Conservation (phyloP, 2,329 filamentous ascomycete genomes). For the Rutstroemia sp. region DNA sequence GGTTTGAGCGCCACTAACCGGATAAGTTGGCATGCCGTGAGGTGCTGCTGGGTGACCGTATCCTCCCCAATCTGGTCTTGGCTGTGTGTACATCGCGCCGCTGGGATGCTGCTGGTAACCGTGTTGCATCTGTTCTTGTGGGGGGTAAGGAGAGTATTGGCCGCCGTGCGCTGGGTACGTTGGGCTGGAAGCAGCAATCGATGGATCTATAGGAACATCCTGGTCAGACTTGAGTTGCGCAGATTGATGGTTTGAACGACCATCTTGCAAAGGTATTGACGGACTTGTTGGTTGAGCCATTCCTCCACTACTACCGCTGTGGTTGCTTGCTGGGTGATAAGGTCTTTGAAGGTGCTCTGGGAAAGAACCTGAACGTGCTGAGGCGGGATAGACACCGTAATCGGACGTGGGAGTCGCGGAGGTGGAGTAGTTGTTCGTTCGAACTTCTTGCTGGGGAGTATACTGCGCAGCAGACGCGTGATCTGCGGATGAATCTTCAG, state of each 20-base stretch:
- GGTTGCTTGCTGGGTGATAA: slow-evolving; percentile 71
- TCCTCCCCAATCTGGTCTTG: slow-evolving; percentile 67
- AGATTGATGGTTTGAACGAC: slow-evolving; percentile 61
- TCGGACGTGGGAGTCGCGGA: slow-evolving; percentile 83
- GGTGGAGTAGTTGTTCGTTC: slow-evolving; percentile 47
- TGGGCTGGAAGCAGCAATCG: slow-evolving; percentile 87
- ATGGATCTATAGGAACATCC: slow-evolving; percentile 98
- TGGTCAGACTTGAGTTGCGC: slow-evolving; percentile 84
- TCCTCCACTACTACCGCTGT: slow-evolving; percentile 69
- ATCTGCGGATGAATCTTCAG: slow-evolving; percentile 84
- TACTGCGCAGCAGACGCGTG: slow-evolving; percentile 90
- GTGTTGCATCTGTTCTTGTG: slow-evolving; percentile 80
- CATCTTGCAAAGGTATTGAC: slow-evolving; percentile 85
- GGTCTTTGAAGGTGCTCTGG: slow-evolving; percentile 81
- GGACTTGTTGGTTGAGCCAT: slow-evolving; percentile 99
- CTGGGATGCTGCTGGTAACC: slow-evolving; percentile 56
- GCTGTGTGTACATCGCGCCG: slow-evolving; percentile 57
- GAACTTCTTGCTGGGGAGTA: slow-evolving; percentile 72
- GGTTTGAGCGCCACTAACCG: slow-evolving; percentile 32
- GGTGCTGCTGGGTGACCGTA: slow-evolving; percentile 41
- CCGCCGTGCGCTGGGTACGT: slow-evolving; percentile 68
- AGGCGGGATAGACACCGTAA: slow-evolving; percentile 66
- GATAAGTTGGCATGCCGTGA: slow-evolving; percentile 11
- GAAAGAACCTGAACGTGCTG: slow-evolving; percentile 75
- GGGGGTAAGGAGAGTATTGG: slow-evolving; percentile 82